Evolutionary conservation across 805 yeast genomes (phyloP), one percentile per base, ranked within the genome.

Genomic region (Candida nonsorbophila): DNA sequence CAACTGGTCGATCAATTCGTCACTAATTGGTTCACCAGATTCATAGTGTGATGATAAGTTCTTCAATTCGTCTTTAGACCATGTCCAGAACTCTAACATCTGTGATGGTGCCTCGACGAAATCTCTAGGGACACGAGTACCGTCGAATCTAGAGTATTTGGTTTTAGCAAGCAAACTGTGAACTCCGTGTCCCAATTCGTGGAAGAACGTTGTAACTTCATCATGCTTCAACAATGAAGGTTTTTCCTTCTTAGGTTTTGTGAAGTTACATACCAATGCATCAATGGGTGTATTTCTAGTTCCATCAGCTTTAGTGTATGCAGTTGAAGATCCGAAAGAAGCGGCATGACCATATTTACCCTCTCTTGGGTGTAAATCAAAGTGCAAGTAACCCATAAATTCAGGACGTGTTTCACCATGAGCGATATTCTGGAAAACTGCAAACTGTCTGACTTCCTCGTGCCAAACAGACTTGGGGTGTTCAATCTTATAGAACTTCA

Each of bases 41-140:
- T 69, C 59, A 51, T 80, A 84, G 53, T 85, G 95, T 13, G 72
- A 63, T 0, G 90, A 78, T 30, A 85, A 56, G 7, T 51, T 47
- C 42, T 63, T 69, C 40, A 85, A 62, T 53, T 77, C 79, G 22
- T 67, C 58, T 30, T 67, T 67, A 30, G 79, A 72, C 94, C 95
- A 85, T 21, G 88, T 80, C 85, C 92, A 85, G 53, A 76, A 82
- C 55, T 85, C 95, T 44, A 85, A 64, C 78, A 85, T 74, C 60
- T 85, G 95, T 1, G 94, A 84, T 16, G 95, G 95, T 34, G 90
- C 84, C 56, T 85, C 95, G 28, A 85, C 94, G 58, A 85, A 85
- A 58, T 85, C 95, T 71, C 92, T 69, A 21, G 82, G 76, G 25
- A 83, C 90, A 22, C 72, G 64, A 17, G 88, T 79, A 14, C 94